Evolutionary conservation across 1,139 yeast genomes (phyloP), one percentile per base, ranked within the genome.

Genomic region (Pichia sp.): DNA sequence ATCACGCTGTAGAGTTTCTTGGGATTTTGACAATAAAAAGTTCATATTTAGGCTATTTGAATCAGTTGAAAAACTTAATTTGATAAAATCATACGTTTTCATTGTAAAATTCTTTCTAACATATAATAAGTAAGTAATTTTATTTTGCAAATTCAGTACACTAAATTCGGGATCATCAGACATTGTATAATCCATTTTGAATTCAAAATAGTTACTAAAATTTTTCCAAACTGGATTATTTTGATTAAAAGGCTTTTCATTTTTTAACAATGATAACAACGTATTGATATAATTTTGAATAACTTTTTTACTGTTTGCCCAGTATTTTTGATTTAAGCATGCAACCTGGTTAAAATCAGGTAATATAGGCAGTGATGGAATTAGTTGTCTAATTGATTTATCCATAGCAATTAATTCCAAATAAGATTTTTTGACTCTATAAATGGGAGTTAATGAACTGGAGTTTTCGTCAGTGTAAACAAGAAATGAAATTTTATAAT

Each of bases 281-380:
- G 63, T 64, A 28, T 61, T 62, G n/a, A 65, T 50, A 45, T 65
- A 65, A 60, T 58, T 59, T 48, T 64, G 54, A 30, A 65, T 55
- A 18, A 62, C 56, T 14, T 62, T 59, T 45, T 65, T 65, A 46
- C 62, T 64, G 14, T 64, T 60, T 42, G 65, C 68, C 68, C 68
- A 65, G 30, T 59, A 56, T 34, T 58, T 57, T 22, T 62, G 66
- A 51, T 65, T 67, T 7, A 62, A 46, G 19, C 56, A 59, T 41
- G 62, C 55, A 48, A 67, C 59, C 6, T 66, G 62, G 2, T 85
- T 87, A 51, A 80, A 62, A n/a, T 75, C 73, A 0, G 96, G 91
- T 42, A 87, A 68, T 22, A 85, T 77, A 59, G 79, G 82, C 42
- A 79, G 70, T 53, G 52, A 55, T 3, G 58, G 51, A 11, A 59